Base-by-base conservation (phyloP, 768 basidiomycete genomes). In the Steccherinum ochraceum region DNA sequence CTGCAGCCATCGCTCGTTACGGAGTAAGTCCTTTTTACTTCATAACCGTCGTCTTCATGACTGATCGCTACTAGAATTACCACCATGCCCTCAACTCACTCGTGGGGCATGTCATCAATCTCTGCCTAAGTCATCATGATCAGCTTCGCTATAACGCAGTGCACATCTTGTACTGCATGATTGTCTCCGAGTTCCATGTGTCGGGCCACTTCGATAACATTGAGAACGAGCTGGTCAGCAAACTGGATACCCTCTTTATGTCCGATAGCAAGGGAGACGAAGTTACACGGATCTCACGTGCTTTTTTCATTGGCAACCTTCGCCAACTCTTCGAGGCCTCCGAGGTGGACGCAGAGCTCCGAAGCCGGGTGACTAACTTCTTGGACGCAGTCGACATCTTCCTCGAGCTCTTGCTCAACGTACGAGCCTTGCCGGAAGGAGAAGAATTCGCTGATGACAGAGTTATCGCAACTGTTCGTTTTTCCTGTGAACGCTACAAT, bases 81-180 rank as follows among this genome's bases (percentile, higher is more conserved):
- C 94, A 95, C 72, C 73, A 83, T 0, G 81, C 84, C 35, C 79
- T 95, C 40, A 86, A 84, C 59, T 73, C 88, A 16, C 78, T 96
- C 19, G 90, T 95, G 24, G 93, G 91, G 40, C 83, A 88, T 50
- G 86, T 96, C 46, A 86, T 98, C 50, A 88, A 91, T 57, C 73
- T 97, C 13, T 97, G 95, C 64, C 73, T 98, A 48, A 96, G 93
- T 55, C 91, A 94, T 59, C 94, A 98, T 62, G 95, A 98, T 62
- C 83, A 86, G 61, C 77, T 96, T 39, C 81, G 94, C 56, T 89
- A 79, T 62, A 89, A 88, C 56, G 94, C 93, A 0, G 92, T 95
- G 19, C 83, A 89, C 58, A 93, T 97, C 51, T 78, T 98, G 19
- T 95, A 87, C 68, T 89, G 86, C 60, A 96, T 98, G 93, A 93